Conservation (phyloP, 2,329 filamentous ascomycete species). For the Fusarium concolor region DNA sequence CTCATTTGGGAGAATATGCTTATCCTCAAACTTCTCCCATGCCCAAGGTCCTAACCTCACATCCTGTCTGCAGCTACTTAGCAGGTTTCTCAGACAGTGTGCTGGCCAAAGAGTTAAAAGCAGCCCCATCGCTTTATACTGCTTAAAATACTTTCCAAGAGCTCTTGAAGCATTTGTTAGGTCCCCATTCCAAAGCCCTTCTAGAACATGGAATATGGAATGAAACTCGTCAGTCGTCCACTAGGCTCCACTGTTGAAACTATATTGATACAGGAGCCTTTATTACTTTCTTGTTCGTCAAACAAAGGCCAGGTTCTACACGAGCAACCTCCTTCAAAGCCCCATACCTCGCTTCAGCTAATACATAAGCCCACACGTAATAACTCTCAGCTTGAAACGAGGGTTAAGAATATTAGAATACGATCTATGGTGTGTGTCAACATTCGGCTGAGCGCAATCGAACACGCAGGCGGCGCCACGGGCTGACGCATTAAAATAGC, state of each 20-base stretch:
- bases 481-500: conserved; percentile 42
- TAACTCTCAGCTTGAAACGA: conserved; percentile 8
- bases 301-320: conserved; percentile 3
- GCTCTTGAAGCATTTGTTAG: not conserved
- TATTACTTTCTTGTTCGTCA: not conserved
- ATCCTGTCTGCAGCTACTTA: not conserved
- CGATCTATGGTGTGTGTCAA: not conserved
- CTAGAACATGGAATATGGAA: conserved; percentile 17
- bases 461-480: conserved; percentile 40
- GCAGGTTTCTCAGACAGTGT: not conserved
- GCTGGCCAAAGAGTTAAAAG: not conserved
- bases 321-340: not conserved
- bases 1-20: not conserved
- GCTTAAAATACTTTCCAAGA: too few relatives aligned
- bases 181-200: conserved; percentile 18
- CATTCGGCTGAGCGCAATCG: conserved; percentile 12
- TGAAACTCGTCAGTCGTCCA: not conserved
- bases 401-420: conserved; percentile 1
- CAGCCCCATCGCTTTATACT: not conserved
- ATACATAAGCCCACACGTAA: conserved; percentile 2
- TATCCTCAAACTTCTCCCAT: not conserved
- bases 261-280: conserved; percentile 19
- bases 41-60: not conserved
- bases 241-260: conserved; percentile 28
- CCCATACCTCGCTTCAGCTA: conserved; percentile 6